A percentile compares a stretch with the other conserved stretches of the same genome.
Conservation (phyloP, 1,284 basidiomycete genomes). For the Trichosporon coremiiforme region DNA sequence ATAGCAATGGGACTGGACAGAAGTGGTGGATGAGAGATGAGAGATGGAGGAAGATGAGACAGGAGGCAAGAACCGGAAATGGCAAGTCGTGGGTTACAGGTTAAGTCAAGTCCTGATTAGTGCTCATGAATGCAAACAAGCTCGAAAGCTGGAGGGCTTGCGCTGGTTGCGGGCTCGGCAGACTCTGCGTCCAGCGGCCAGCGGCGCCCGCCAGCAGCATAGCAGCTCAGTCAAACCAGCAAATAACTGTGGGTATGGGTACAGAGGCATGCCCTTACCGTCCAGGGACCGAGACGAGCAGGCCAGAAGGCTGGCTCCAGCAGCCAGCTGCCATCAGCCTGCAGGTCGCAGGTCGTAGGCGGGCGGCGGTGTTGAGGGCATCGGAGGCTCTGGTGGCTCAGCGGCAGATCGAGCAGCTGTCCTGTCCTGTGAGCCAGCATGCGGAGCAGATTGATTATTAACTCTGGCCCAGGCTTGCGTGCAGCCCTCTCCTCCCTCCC, state of each 20-base stretch:
- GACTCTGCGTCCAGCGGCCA: too few relatives aligned
- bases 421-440: not conserved
- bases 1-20: constrained; percentile 2
- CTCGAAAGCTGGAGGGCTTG: not conserved
- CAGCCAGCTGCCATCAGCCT: not conserved
- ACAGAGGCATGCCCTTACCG: not conserved
- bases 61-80: constrained; percentile 17
- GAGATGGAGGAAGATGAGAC: constrained; percentile 14
- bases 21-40: constrained; percentile 11
- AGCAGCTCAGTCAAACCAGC: not conserved
- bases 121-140: constrained; percentile 15
- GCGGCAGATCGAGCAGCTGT: not conserved
- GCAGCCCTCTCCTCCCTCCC: not conserved
- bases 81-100: constrained; percentile 17
- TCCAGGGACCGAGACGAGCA: constrained; percentile 6
- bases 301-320: constrained; percentile 3
- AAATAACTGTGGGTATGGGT: constrained; percentile 6
- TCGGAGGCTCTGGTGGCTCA: not conserved
- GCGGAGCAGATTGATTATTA: not conserved
- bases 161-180: not conserved
- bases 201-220: too few relatives aligned
- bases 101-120: constrained; percentile 15
- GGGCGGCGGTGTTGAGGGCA: not conserved
- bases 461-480: constrained; percentile 2
- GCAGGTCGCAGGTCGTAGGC: not conserved